Conservation (phyloP, 2,329 filamentous ascomycete genomes). For the Penicillium sp. region DNA sequence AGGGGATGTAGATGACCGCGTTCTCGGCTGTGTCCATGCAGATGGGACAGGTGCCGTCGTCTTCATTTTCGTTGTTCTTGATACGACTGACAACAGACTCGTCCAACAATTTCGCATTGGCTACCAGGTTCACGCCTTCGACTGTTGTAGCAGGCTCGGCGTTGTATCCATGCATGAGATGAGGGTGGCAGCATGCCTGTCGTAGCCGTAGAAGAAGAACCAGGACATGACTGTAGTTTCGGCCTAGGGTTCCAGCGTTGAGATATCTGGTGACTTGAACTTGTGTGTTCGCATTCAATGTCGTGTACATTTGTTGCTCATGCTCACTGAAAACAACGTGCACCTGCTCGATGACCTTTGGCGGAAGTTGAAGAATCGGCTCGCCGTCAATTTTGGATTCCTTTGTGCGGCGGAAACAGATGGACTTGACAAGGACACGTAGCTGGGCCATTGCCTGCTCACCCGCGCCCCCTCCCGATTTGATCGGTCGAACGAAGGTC, state of each 20-base stretch:
- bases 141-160: slow-evolving; percentile 49
- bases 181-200: slow-evolving; percentile 76
- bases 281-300: slow-evolving; percentile 65
- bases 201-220: slow-evolving; percentile 77
- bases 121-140: slow-evolving; percentile 56
- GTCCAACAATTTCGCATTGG: slow-evolving; percentile 61
- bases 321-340: slow-evolving; percentile 66
- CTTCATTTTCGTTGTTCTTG: slow-evolving; percentile 60
- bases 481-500: slow-evolving; percentile 56
- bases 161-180: slow-evolving; percentile 66
- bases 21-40: slow-evolving; percentile 75
- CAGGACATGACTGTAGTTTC: slow-evolving; percentile 75
- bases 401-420: slow-evolving; percentile 81
- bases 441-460: slow-evolving; percentile 65
- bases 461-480: slow-evolving; percentile 34
- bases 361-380: slow-evolving; percentile 68
- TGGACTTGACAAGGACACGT: slow-evolving; percentile 72
- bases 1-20: slow-evolving; percentile 75
- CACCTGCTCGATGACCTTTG: slow-evolving; percentile 60
- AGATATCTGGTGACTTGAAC: slow-evolving; percentile 76
- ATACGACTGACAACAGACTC: slow-evolving; percentile 65
- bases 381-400: slow-evolving; percentile 74
- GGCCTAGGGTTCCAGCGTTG: slow-evolving; percentile 63
- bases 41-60: slow-evolving; percentile 63
- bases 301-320: slow-evolving; percentile 63